Conservation (phyloP, 2,329 filamentous ascomycete genomes). For the Botrytis pseudocinerea region DNA sequence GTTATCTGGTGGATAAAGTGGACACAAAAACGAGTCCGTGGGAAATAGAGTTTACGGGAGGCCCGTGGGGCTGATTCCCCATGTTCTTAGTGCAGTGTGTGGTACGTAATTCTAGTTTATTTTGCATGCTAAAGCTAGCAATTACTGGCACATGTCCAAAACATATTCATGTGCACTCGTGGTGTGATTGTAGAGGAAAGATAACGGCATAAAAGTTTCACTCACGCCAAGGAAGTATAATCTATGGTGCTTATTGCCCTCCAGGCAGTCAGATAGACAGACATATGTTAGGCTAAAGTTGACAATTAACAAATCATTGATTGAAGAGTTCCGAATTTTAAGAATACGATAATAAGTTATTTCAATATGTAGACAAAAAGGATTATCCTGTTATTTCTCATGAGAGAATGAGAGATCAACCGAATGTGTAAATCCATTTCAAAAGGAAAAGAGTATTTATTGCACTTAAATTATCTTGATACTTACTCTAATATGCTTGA, state of each 20-base stretch:
- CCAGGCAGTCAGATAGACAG: background rate
- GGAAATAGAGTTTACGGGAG: background rate
- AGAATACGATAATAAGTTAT: background rate
- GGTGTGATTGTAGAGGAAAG: background rate
- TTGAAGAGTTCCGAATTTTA: background rate
- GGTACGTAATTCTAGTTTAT: background rate
- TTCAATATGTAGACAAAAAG: background rate
- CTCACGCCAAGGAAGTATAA: background rate
- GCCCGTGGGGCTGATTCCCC: background rate
- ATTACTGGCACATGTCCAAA: background rate
- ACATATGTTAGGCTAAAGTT: background rate
- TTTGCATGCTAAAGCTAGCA: background rate
- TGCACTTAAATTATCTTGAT: background rate
- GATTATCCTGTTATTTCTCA: background rate
- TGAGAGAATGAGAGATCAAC: background rate
- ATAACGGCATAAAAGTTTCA: background rate
- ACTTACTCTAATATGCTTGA: background rate
- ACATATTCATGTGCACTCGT: background rate
- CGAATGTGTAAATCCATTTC: background rate
- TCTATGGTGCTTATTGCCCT: background rate
- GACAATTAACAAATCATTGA: background rate
- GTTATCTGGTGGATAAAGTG: background rate
- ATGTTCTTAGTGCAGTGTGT: background rate
- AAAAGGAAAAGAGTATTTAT: background rate
- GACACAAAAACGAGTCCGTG: background rate